Base-by-base conservation (phyloP, 2,329 filamentous ascomycete species). In the Chaetomium sp. region DNA sequence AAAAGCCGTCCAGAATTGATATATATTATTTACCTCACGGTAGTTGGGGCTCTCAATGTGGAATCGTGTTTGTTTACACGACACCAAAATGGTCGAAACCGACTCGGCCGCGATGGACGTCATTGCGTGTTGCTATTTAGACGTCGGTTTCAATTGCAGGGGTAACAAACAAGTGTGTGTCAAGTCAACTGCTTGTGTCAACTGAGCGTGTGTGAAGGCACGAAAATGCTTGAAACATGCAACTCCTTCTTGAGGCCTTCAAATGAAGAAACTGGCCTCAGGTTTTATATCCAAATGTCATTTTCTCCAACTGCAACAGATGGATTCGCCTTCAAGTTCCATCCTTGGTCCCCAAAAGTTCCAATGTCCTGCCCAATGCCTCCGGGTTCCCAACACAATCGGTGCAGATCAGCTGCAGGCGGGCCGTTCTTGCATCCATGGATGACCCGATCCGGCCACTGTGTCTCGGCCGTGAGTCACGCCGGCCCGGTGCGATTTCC, bases 61-160 rank as follows among this genome's bases (percentile, higher is more conserved):
- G 67, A 90, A 90, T 12, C 87, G 83, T 2, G 87, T 90, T 72
- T 90, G 87, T 70, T 88, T 89, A 73, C 86, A 87, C 23, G 85
- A 87, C 69, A 86, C 87, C 57, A 88, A 77, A 64, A 90, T 83
- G 3, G 81, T 81, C 16, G 82, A 76, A 35, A 80, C 81, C 5
- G 81, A 82, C 68, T 84, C 81, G 12, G 81, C 77, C 61, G 77
- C 76, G 71, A 82, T 82, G 19, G 70, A 72, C 45, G 71, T 72
- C 71, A 72, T 72, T 35, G 33, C 13, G 31, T 0, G 35, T 45
- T 33, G n/a, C n/a, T n/a, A n/a, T n/a, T 35, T 25, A 19, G 38
- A 16, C 4, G 35, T 2, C 1, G 6, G 13, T 5, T 42, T 42
- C 16, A 12, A 27, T 27, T 25, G 49, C 21, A 7, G 49, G 13